Percentiles rank a stretch among this genome's conserved stretches.
phyloP scores from a whole-genome alignment of 148 eudicot species.

The Nepenthes gracilis region DNA sequence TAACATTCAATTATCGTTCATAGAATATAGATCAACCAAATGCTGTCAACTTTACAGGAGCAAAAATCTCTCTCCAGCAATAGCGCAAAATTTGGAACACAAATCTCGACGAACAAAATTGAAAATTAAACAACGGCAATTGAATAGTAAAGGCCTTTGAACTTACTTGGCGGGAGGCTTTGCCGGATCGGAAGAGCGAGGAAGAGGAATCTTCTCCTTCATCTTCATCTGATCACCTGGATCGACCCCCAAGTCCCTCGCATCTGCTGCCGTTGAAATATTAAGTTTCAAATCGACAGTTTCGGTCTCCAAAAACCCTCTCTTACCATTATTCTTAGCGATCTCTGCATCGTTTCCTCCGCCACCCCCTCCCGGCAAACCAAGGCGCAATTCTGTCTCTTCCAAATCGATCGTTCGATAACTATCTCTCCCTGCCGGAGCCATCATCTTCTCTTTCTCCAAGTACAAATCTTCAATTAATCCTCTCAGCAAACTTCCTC shows the following conservation, averaged over 20 bases:
- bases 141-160: not conserved
- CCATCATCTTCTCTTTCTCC: constrained; percentile 11
- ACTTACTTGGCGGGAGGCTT: constrained; percentile 46
- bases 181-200: constrained; percentile 11
- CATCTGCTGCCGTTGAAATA: constrained; percentile 11
- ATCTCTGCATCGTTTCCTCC: not conserved
- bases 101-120: no score
- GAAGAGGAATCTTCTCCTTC: constrained; percentile 12
- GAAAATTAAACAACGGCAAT: not conserved
- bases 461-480: not conserved
- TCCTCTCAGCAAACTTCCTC: not conserved
- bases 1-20: no score
- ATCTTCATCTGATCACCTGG: constrained; percentile 1
- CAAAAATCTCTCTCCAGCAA: no score
- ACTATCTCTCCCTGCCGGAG: constrained; percentile 8
- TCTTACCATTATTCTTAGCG: constrained; percentile 18
- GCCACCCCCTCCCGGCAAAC: constrained; percentile 21
- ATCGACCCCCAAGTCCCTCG: not conserved
- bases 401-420: constrained; percentile 21
- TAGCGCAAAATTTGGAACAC: no score
- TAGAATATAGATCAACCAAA: no score
- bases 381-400: constrained; percentile 38
- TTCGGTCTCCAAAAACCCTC: constrained; percentile 34
- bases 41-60: no score
- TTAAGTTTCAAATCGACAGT: constrained; percentile 33